phyloP scores from a whole-genome alignment of 2,329 filamentous ascomycete genomes.

The Hypoxylon sp. region DNA sequence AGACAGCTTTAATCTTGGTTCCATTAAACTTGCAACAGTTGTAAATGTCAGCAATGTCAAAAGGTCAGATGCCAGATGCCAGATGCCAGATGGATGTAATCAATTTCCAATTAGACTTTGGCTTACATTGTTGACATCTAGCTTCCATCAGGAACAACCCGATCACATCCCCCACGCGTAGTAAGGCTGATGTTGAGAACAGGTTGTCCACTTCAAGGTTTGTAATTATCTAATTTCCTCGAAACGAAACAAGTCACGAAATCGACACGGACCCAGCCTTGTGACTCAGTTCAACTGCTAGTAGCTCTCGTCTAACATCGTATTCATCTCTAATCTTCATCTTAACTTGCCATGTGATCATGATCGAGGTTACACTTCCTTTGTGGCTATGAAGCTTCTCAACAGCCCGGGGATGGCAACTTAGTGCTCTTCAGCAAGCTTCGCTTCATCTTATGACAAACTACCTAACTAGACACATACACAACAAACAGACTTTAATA shows the following conservation, averaged over 20 bases:
- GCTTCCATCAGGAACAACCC: not conserved
- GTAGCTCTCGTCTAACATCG: not conserved
- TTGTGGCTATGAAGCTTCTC: not conserved
- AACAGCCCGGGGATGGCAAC: not conserved
- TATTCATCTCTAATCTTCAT: not conserved
- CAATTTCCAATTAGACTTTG: too few relatives aligned
- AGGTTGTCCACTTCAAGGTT: not conserved
- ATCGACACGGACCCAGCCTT: not conserved
- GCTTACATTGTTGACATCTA: not conserved
- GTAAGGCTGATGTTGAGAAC: not conserved
- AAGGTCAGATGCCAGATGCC: not conserved
- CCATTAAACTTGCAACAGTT: too few relatives aligned
- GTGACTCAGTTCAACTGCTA: not conserved
- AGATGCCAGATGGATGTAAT: too few relatives aligned
- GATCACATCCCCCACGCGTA: not conserved
- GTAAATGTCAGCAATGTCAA: too few relatives aligned
- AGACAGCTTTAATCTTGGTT: too few relatives aligned
- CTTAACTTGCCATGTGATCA: not conserved
- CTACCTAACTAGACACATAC: not conserved
- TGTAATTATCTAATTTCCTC: conserved; percentile 4
- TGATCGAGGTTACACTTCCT: not conserved
- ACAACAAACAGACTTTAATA: not conserved
- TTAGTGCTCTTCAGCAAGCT: not conserved
- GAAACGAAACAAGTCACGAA: conserved; percentile 1
- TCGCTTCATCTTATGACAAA: not conserved